Evolutionary conservation across 163 green algal species (phyloP).

Genomic region (Dunaliella salina): DNA sequence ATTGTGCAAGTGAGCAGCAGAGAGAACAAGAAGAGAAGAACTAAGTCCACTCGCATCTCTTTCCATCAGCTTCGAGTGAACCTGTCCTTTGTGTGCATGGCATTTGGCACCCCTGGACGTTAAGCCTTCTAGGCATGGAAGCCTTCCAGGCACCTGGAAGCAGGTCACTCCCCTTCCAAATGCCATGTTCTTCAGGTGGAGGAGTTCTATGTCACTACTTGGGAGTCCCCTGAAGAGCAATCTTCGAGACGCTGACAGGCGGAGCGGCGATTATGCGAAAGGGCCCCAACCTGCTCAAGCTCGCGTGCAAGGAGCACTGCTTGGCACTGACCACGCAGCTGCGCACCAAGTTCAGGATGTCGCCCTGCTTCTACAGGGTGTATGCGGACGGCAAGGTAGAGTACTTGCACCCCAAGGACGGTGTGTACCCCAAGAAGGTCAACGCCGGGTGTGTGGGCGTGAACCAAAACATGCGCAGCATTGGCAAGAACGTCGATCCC

Average conservation of each 20-base stretch:
- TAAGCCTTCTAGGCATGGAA: too few species aligned
- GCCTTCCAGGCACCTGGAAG: too few species aligned
- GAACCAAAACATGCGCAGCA: slow-evolving; percentile 89
- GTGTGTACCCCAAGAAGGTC: slow-evolving; percentile 99
- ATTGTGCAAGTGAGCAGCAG: too few species aligned
- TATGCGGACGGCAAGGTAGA: slow-evolving; percentile 94
- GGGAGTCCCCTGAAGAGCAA: slow-evolving; percentile 96
- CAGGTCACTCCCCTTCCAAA: neutral
- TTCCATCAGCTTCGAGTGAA: too few species aligned
- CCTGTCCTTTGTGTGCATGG: too few species aligned
- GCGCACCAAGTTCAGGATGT: slow-evolving; percentile 95
- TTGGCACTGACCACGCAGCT: slow-evolving; percentile 91
- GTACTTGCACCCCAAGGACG: slow-evolving; percentile 98
- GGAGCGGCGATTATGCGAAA: slow-evolving; percentile 96
- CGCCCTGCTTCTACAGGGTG: slow-evolving; percentile 89
- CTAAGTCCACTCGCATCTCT: too few species aligned
- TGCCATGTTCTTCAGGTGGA: too few species aligned
- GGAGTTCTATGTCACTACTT: slow-evolving; percentile 99
- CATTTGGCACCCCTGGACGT: too few species aligned
- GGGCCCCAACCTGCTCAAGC: slow-evolving; percentile 97
- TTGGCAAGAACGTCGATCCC: slow-evolving; percentile 93
- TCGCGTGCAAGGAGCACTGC: slow-evolving; percentile 99
- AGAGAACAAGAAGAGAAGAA: too few species aligned
- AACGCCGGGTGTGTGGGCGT: slow-evolving; percentile 82
- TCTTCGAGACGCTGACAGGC: slow-evolving; percentile 99